These are phyloP conservation scores for Albophoma yamanashiensis DNA, from an alignment of 2,329 filamentous ascomycete species.

Conservation along the genomic window DNA sequence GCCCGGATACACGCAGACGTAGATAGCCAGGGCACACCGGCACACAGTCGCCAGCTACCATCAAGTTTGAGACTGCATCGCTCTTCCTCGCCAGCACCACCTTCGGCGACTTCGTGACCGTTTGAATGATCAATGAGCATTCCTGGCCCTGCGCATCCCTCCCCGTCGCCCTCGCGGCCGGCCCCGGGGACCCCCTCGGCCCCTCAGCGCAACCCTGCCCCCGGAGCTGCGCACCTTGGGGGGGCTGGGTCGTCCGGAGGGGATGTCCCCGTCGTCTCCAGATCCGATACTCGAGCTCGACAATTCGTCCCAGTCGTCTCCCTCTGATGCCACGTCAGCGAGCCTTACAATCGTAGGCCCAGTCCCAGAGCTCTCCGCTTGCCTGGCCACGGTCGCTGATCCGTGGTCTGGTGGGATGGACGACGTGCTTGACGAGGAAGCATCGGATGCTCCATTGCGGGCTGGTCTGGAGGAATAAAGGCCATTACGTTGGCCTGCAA, in stretches of 20 bases:
- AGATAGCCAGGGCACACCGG: background rate
- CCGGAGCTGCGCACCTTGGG: background rate
- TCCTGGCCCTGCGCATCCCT: background rate
- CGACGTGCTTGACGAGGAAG: background rate
- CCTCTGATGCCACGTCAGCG: constrained; percentile 2
- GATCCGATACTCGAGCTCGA: constrained; percentile 2
- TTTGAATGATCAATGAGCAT: background rate
- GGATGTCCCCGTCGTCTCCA: constrained; percentile 11
- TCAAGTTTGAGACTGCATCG: background rate
- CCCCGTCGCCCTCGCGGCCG: background rate
- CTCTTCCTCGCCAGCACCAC: background rate
- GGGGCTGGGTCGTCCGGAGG: constrained; percentile 2
- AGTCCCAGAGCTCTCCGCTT: background rate
- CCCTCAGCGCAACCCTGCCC: constrained; percentile 5
- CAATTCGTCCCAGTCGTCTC: background rate
- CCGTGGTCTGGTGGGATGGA: background rate
- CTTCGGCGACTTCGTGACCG: background rate
- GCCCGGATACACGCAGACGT: background rate
- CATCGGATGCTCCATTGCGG: background rate
- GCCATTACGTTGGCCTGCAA: background rate
- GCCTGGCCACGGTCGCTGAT: background rate
- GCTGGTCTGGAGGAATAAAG: background rate
- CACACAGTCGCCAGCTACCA: background rate
- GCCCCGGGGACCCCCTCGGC: constrained; percentile 9
- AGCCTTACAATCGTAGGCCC: constrained; percentile 8